phyloP scores from a whole-genome alignment of 2,329 filamentous ascomycete species.

The Cordyceps tenuipes region DNA sequence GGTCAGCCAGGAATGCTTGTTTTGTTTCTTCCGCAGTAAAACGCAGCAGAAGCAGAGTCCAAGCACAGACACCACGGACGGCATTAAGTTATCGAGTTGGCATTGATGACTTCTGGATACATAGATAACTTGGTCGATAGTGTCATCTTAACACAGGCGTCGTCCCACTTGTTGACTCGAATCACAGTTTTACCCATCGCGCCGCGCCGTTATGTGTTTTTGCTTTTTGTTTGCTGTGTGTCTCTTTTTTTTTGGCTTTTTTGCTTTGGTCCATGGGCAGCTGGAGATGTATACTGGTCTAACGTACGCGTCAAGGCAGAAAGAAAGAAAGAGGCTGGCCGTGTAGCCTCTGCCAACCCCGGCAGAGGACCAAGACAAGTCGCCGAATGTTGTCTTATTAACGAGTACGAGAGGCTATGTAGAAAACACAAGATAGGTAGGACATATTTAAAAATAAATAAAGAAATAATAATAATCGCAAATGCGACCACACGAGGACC shows the following conservation, averaged over 20 bases:
- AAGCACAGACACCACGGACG: background rate
- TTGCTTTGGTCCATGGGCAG: background rate
- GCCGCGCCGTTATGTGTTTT: background rate
- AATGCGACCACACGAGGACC: constrained; percentile 2
- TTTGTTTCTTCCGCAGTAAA: background rate
- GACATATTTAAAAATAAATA: too few relatives aligned
- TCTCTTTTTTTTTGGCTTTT: background rate
- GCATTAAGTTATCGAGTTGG: background rate
- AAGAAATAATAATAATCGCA: background rate
- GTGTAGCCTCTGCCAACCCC: background rate
- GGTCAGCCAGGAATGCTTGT: background rate
- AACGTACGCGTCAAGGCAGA: background rate
- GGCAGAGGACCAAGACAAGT: background rate
- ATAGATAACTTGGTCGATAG: background rate
- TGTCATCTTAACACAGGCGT: background rate
- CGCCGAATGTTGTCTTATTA: constrained; percentile 8
- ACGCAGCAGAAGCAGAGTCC: background rate
- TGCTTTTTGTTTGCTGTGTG: too few relatives aligned
- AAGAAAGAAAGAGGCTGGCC: background rate
- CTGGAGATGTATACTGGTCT: background rate
- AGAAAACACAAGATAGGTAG: too few relatives aligned
- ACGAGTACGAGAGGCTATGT: background rate
- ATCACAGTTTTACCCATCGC: background rate
- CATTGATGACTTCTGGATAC: background rate
- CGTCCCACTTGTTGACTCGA: constrained; percentile 10